Evolutionary conservation across 164 flowering plant genomes (phyloP), one percentile per base, ranked within the genome.

Genomic region (Tetracentron sinense): DNA sequence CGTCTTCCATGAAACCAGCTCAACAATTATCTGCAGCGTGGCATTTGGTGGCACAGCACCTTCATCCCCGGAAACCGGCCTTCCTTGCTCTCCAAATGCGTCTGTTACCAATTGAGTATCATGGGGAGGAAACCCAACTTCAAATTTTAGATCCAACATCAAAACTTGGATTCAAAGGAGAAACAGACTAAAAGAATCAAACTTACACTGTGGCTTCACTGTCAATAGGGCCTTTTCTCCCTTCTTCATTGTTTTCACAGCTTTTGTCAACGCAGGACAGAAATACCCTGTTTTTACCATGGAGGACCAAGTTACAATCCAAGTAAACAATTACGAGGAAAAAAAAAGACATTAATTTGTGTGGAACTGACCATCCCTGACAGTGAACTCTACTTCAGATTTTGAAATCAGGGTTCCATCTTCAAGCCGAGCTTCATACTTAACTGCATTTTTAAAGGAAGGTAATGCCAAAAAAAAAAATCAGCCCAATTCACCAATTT

Each of bases 181-280:
- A 8, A 21, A 21, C 54, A 51, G 25, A 17, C 54, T 3, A 0
- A 7, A 10, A 51, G 33, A 38, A 21, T 5, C 2, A 15, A 42
- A 67, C 90, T 70, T 74, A 94, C 99, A 94, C 79, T 89, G 95
- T 61, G 99, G 96, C 71, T 91, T 94, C 51, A 89, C 97, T 1
- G 86, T 80, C 0, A 91, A 65, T 28, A 85, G 66, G 23, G 84
- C 96, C 61, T 82, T 89, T 65, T 94, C 99, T 42, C 95, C 93
- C 71, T 86, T 91, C 78, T 94, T 94, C 99, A 94, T 94, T 6
- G 96, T 89, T 62, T 86, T 91, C 22, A 91, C 90, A 62, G 99
- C 93, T 71, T 76, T 89, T 3, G 88, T 22, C 55, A 94, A 49
- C 1, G 99, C 97, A 67, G 96, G 92, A 60, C 97, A 94, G 68